A percentile compares a stretch with the other conserved stretches of the same genome.
Conservation (phyloP, 140 eudicot genomes). For the Oenanthe javanica region DNA sequence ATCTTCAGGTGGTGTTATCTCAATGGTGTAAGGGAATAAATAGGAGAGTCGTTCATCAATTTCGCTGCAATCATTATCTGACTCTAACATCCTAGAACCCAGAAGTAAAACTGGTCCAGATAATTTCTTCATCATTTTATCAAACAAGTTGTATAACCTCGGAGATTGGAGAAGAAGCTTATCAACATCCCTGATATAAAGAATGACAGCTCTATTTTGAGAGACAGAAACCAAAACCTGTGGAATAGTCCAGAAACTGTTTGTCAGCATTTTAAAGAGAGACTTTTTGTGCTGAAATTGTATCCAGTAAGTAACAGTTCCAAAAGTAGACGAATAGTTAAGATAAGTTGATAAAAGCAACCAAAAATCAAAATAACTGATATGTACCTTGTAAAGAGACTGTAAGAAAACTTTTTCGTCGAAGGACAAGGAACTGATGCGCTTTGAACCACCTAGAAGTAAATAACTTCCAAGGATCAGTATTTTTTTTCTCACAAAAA, state of each 20-base stretch:
- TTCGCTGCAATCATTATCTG: constrained; percentile 34
- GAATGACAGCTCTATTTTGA: constrained; percentile 57
- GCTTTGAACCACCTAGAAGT: constrained; percentile 48
- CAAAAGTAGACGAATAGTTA: neutral
- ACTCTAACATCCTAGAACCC: constrained; percentile 59
- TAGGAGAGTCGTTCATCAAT: constrained; percentile 44
- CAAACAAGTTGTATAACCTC: constrained; percentile 57
- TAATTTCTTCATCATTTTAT: constrained; percentile 61
- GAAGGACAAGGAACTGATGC: constrained; percentile 53
- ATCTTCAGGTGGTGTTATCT: constrained; percentile 84
- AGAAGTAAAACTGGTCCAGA: constrained; percentile 71
- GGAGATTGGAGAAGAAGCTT: constrained; percentile 60
- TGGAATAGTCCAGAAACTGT: constrained; percentile 3
- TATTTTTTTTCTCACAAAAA: neutral
- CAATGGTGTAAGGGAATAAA: constrained; percentile 76
- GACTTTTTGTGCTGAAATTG: neutral
- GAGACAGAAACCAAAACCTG: constrained; percentile 80
- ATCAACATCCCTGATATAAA: constrained; percentile 82
- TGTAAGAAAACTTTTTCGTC: constrained; percentile 68
- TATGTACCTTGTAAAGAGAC: constrained; percentile 76
- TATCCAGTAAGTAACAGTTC: neutral
- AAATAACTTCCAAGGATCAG: constrained; percentile 21
- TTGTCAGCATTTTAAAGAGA: constrained; percentile 3
- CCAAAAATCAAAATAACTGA: neutral
- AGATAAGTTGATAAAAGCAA: neutral